Conservation (phyloP, 2,329 filamentous ascomycete genomes). For the Didymella pomorum region DNA sequence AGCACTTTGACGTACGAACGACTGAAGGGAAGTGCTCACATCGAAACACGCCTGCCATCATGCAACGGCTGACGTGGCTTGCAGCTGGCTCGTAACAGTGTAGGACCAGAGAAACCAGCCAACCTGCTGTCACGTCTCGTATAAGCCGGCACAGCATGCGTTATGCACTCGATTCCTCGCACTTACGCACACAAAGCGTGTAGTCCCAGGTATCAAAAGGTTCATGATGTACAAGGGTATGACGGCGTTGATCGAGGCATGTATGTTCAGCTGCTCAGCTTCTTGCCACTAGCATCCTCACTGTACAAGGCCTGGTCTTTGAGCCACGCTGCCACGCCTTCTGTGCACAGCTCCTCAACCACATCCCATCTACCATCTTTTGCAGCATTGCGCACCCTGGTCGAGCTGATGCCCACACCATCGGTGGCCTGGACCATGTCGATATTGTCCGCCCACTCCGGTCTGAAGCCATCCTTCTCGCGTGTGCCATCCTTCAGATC, state of each 20-base stretch:
- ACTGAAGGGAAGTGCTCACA: not conserved
- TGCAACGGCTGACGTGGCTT: not conserved
- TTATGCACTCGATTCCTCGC: not conserved
- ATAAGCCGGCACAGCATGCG: not conserved
- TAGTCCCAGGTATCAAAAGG: not conserved
- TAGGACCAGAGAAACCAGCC: not conserved
- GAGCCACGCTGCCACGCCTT: conserved; percentile 67
- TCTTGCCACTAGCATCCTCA: conserved; percentile 47
- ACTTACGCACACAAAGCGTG: not conserved
- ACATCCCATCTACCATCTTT: conserved; percentile 56
- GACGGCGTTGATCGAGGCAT: not conserved
- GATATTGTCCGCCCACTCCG: conserved; percentile 67
- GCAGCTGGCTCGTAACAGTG: not conserved
- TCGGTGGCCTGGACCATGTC: conserved; percentile 64
- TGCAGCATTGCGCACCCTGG: conserved; percentile 68
- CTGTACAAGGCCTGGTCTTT: conserved; percentile 64
- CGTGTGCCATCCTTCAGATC: conserved; percentile 58
- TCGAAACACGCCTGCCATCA: not conserved
- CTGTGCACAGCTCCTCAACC: conserved; percentile 64
- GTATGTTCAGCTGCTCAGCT: conserved; percentile 46
- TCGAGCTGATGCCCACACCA: conserved; percentile 63
- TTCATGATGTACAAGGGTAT: not conserved
- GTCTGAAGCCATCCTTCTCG: conserved; percentile 62
- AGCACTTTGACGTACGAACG: not conserved
- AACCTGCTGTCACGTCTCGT: not conserved